Evolutionary conservation across 306 rosid genomes (phyloP), one percentile per base, ranked within the genome.

Genomic region (Glycine soja): DNA sequence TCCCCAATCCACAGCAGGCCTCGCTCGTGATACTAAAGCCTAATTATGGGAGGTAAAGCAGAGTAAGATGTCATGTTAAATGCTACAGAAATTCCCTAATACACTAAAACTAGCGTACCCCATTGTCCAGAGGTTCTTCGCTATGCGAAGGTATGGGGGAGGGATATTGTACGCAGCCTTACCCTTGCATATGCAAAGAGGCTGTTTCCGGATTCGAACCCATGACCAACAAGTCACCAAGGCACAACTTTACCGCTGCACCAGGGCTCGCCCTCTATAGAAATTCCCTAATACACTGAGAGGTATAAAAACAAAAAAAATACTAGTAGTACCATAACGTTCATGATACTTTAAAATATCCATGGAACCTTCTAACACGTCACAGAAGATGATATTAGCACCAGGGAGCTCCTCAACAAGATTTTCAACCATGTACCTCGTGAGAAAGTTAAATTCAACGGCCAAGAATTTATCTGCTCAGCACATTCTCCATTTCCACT

Each of bases 1-100:
- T 83, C 42, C 98, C 97, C n/a, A 87, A 72, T 64, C 98, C 99
- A 85, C 98, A 95, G 82, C 98, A 95, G n/a, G 98, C 95, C 45
- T 90, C 92, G 0, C 75, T 80, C 10, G 97, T 95, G 69, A 83
- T 83, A 9, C 82, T 82, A 81, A 95, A 95, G 58, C 99, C 97
- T 95, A 75, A 86, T 86, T 30, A 79, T n/a, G 48, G 30, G 30
- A 24, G 30, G 2, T 24, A 24, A 54, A 80, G 74, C 72, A 81
- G 45, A 85, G 30, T 24, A 34, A 84, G 72, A 80, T 74, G 45
- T 83, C 53, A 77, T 16, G 67, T 12, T 70, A 2, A 6, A 70
- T 42, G 52, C 54, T 43, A 72, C 12, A 8, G 36, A 67, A 86
- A 56, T 24, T 24, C 30, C 30, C 30, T 24, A 46, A 65, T 52